Conservation (phyloP, 2,329 filamentous ascomycete genomes). For the Pezicula radicicola region DNA sequence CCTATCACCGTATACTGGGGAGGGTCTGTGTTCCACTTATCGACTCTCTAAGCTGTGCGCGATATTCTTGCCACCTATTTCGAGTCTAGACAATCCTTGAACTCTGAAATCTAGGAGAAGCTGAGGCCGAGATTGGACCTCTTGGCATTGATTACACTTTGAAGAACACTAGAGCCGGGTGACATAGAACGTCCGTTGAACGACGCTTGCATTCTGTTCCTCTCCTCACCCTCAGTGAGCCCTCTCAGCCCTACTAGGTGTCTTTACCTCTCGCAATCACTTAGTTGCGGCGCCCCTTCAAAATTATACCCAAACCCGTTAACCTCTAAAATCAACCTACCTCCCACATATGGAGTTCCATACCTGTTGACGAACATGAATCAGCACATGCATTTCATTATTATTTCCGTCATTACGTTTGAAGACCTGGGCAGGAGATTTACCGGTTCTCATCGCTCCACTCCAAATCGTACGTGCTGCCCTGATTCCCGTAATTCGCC, state of each 20-base stretch:
- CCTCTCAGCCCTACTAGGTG: neutral
- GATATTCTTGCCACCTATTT: too few relatives aligned
- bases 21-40: too few relatives aligned
- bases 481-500: conserved; percentile 1
- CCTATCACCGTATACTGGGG: too few relatives aligned
- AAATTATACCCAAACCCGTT: neutral
- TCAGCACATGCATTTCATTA: neutral
- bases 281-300: neutral
- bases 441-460: neutral
- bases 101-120: too few relatives aligned
- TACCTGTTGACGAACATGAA: neutral
- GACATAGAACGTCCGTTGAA: too few relatives aligned
- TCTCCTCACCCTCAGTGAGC: neutral
- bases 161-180: too few relatives aligned
- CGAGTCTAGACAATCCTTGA: too few relatives aligned
- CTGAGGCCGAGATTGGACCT: too few relatives aligned
- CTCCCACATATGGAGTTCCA: neutral
- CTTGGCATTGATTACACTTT: too few relatives aligned
- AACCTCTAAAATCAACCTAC: conserved; percentile 1
- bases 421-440: neutral
- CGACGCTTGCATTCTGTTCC: neutral
- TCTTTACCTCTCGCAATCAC: neutral
- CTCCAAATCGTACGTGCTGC: conserved; percentile 1
- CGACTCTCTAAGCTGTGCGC: too few relatives aligned
- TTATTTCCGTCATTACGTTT: neutral